Base-by-base conservation (phyloP, 2,329 filamentous ascomycete species). In the Alternaria consortialis region DNA sequence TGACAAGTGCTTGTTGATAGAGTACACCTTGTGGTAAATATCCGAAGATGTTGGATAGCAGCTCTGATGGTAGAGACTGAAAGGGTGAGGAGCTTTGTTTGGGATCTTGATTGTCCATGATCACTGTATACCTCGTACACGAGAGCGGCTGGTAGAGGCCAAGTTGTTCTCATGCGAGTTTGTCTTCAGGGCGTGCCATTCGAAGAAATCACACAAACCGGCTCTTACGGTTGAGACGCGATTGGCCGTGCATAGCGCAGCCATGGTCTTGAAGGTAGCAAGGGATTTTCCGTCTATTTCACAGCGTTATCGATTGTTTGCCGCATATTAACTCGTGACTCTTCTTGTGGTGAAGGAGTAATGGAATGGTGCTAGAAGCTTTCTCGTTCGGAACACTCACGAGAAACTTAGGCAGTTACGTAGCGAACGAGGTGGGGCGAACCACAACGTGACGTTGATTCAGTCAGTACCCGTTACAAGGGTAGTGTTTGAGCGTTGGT, bases 401-500 rank as follows among this genome's bases (percentile, higher is more conserved):
- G 15, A 34, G 13, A 5, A 8, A 3, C 25, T 37, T 5, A 23
- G 20, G 3, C 46, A n/a, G 27, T 34, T 32, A 37, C 2, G 13
- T 25, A 25, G 46, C 20, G 20, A 37, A 50, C 27, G 20, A 50
- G 46, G 1, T 20, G 46, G 2, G 25, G 17, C 37, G 9, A 25
- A 37, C 1, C 20, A 25, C 13, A 36, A 4, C 8, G 20, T 50
- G 20, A 5, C 32, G 31, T 50, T 23, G 31, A 12, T 7, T 57
- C 47, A 57, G 2, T 60, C 53, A n/a, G 34, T 51, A 1, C 34
- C 47, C 27, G 47, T 43, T 36, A 20, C 46, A 27, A 44, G n/a
- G 11, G 47, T 47, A 20, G 46, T 39, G 12, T 53, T 46, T 11
- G 29, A 50, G 17, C 5, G 11, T 4, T 8, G 43, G 3, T 39